Percentiles rank a stretch among this genome's conserved stretches.
phyloP scores from a whole-genome alignment of 495 filamentous ascomycete species.

The Chlorociboria aeruginascens region DNA sequence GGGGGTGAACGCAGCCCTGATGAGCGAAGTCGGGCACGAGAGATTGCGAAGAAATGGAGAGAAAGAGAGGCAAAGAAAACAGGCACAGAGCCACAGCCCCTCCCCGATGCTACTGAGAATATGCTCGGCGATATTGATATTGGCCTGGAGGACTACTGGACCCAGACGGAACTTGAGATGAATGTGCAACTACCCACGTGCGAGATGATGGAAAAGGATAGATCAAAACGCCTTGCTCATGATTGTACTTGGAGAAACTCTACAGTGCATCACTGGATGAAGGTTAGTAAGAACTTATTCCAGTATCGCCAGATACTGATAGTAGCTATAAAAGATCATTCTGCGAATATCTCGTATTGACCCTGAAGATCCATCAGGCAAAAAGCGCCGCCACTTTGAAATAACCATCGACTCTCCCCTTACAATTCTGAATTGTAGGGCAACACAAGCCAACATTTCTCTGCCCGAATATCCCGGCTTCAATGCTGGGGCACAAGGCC shows the following conservation, averaged over 20 bases:
- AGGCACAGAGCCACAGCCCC: slow-evolving; percentile 23
- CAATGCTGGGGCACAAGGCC: slow-evolving; percentile 8
- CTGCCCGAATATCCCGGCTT: slow-evolving; percentile 71
- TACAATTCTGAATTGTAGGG: slow-evolving; percentile 87
- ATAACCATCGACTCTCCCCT: slow-evolving; percentile 98
- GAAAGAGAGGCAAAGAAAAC: slow-evolving; percentile 24
- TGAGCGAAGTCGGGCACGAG: slow-evolving; percentile 30
- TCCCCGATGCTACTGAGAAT: slow-evolving; percentile 46
- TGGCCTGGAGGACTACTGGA: slow-evolving; percentile 50
- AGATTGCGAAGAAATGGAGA: slow-evolving; percentile 27
- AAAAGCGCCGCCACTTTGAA: slow-evolving; percentile 86
- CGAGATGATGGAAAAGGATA: slow-evolving; percentile 74
- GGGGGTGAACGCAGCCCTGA: slow-evolving; percentile 58
- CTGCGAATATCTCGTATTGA: slow-evolving; percentile 90
- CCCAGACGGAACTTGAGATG: slow-evolving; percentile 95
- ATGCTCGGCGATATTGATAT: slow-evolving; percentile 69
- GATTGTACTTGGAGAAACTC: slow-evolving; percentile 95
- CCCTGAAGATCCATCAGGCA: slow-evolving; percentile 57
- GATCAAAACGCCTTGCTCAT: slow-evolving; percentile 63
- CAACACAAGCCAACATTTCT: slow-evolving; percentile 80
- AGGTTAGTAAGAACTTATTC: slow-evolving; percentile 42
- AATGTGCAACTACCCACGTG: slow-evolving; percentile 91
- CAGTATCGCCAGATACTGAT: too few relatives aligned
- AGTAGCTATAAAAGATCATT: slow-evolving; percentile 54
- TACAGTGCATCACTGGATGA: slow-evolving; percentile 97